These are phyloP conservation scores for Lolium multiflorum DNA, from an alignment of 176 grass and related monocot genomes.

Conservation along the genomic window DNA sequence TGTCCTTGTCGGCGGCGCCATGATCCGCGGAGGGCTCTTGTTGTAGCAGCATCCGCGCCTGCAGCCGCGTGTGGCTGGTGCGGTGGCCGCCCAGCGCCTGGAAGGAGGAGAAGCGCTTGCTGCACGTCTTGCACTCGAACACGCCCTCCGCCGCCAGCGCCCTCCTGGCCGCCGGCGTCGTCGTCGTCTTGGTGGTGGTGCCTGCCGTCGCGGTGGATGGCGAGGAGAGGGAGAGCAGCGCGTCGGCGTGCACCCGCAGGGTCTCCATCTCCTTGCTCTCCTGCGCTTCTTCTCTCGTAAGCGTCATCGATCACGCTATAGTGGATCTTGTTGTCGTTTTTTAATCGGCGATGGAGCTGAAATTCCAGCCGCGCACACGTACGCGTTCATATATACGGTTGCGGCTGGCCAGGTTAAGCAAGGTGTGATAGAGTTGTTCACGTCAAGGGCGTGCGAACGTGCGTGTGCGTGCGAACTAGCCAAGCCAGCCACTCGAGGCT, in stretches of 20 bases:
- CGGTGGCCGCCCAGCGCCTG: constrained; percentile 69
- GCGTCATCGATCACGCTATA: constrained; percentile 34
- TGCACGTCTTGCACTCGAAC: constrained; percentile 84
- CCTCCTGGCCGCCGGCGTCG: constrained; percentile 43
- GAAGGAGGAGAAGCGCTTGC: constrained; percentile 63
- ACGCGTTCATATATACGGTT: constrained; percentile 36
- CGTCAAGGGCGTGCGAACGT: constrained; percentile 26
- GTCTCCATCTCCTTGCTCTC: constrained; percentile 59
- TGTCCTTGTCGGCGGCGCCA: constrained; percentile 30
- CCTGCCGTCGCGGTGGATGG: constrained; percentile 10
- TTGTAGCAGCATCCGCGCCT: constrained; percentile 53
- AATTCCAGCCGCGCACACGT: constrained; percentile 5
- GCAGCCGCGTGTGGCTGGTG: constrained; percentile 70
- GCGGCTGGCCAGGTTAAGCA: not conserved
- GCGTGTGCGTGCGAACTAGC: constrained; percentile 27
- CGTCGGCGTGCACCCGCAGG: constrained; percentile 58
- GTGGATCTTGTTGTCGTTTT: no score
- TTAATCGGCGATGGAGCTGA: not conserved
- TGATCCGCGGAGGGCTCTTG: not conserved
- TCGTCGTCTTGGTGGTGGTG: not conserved
- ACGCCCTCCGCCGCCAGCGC: constrained; percentile 64
- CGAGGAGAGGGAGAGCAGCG: constrained; percentile 40
- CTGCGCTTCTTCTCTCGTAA: constrained; percentile 46
- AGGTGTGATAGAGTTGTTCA: constrained; percentile 53
- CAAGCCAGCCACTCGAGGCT: not conserved